Evolutionary conservation across 2,329 filamentous ascomycete genomes (phyloP), one percentile per base, ranked within the genome.

Genomic region (Aureobasidium sp.): DNA sequence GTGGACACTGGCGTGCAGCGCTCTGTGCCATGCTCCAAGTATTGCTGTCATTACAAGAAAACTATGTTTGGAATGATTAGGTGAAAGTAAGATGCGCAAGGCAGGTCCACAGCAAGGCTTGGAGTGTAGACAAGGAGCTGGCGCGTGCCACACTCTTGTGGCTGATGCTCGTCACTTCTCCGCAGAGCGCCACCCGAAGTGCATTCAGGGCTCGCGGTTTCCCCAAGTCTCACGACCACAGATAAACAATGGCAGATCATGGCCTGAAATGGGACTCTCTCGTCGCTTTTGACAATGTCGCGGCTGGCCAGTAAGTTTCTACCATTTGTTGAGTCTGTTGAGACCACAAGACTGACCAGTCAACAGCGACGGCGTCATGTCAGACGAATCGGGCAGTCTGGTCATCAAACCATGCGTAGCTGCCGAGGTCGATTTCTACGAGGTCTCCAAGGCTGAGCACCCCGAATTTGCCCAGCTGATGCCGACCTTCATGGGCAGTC

Each of bases 341-440:
- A 13, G 23, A 12, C 52, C 4, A 41, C 52, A 61, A 26, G 9
- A 56, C 51, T 62, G 26, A 47, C 57, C 55, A 17, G 55, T 29
- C 29, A 65, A 50, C 71, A 97, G 92, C 77, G 92, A 95, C 68
- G 94, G 94, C 66, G 93, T 96, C 51, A 84, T 96, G 69, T 91
- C 88, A 72, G 91, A 96, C 71, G 80, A 83, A 61, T 86, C 90
- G 59, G 94, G 94, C 72, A 85, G 88, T 66, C 80, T 97, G 37
- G 89, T 99, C 73, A 90, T 97, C 72, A 99, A 99, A 76, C 94
- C 94, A 20, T 97, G 93, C 75, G 96, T 90, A 0, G 78, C 85
- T 65, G 82, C 86, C 66, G 94, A 99, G 77, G 85, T 97, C 69
- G 82, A 86, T 48, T 99, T 99, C 75, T 99, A 99, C 80, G 85